Conservation (phyloP, 345 rosid genomes). For the Cardamine chenopodiifolia region DNA sequence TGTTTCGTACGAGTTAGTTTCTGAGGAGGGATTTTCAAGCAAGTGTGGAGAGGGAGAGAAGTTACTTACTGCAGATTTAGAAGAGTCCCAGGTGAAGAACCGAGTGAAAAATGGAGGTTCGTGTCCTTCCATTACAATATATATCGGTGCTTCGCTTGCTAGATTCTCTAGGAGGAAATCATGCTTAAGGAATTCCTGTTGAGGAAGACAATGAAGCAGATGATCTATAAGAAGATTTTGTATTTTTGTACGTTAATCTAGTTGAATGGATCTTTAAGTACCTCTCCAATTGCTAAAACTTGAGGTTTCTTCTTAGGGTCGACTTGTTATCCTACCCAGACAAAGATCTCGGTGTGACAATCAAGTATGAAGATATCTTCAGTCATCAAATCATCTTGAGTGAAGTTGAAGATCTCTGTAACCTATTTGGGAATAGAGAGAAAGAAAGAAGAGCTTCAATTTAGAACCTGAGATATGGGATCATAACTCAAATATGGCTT, state of each 20-base stretch:
- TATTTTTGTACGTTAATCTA: background rate
- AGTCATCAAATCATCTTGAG: constrained; percentile 98
- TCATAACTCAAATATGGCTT: constrained; percentile 14
- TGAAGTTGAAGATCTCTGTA: constrained; percentile 80
- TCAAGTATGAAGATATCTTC: constrained; percentile 95
- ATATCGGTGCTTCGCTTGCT: constrained; percentile 71
- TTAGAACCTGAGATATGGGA: constrained; percentile 18
- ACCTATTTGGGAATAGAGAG: constrained; percentile 54
- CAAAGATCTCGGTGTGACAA: constrained; percentile 80
- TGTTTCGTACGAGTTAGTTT: constrained; percentile 29
- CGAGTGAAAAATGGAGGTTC: constrained; percentile 96
- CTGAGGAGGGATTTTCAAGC: constrained; percentile 2
- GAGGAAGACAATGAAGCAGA: constrained; percentile 24
- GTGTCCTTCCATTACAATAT: constrained; percentile 77
- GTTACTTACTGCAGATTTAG: constrained; percentile 74
- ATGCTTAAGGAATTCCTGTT: constrained; percentile 78
- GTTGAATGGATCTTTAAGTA: constrained; percentile 38
- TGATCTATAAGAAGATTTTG: constrained; percentile 16
- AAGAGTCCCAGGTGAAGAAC: constrained; percentile 91
- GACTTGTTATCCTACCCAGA: constrained; percentile 95
- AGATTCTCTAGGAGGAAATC: constrained; percentile 79
- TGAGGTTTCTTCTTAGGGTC: constrained; percentile 71
- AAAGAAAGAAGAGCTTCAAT: constrained; percentile 3
- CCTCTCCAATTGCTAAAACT: constrained; percentile 86
- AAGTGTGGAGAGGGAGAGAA: constrained; percentile 19